Conservation (phyloP, 2,329 filamentous ascomycete genomes). For the Daldinia sp. region DNA sequence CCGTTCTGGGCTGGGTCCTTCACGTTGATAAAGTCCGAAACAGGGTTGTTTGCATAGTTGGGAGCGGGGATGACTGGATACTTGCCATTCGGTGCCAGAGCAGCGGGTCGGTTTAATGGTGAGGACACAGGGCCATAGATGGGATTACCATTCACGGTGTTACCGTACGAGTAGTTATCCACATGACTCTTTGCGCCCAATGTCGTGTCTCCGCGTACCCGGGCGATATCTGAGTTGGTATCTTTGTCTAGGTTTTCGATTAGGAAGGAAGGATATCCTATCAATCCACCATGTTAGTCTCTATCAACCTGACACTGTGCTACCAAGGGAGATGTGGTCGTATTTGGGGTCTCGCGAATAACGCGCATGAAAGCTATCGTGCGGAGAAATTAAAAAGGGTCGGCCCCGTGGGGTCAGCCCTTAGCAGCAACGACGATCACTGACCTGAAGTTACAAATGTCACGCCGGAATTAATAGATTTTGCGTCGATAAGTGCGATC, state of each 20-base stretch:
- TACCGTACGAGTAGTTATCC: slow-evolving; percentile 53
- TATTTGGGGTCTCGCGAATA: not conserved
- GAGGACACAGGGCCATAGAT: slow-evolving; percentile 49
- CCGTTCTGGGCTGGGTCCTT: slow-evolving; percentile 53
- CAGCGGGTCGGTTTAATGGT: slow-evolving; percentile 46
- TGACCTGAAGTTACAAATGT: slow-evolving; percentile 48
- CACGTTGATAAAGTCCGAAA: slow-evolving; percentile 51
- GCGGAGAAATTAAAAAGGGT: not conserved
- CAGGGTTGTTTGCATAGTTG: slow-evolving; percentile 49
- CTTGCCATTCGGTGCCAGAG: slow-evolving; percentile 50
- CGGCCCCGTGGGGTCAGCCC: not conserved
- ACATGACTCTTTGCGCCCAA: slow-evolving; percentile 47
- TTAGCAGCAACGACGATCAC: not conserved
- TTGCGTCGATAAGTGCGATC: slow-evolving; percentile 53
- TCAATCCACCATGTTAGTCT: slow-evolving; percentile 4
- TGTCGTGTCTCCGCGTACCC: slow-evolving; percentile 45
- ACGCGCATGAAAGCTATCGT: not conserved
- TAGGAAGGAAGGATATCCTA: slow-evolving; percentile 51
- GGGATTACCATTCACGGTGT: slow-evolving; percentile 53
- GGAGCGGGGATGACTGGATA: slow-evolving; percentile 51
- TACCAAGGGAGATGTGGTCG: not conserved
- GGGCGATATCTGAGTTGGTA: slow-evolving; percentile 49
- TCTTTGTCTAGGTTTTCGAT: slow-evolving; percentile 56
- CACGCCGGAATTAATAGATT: slow-evolving; percentile 53
- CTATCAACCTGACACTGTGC: not conserved